Base-by-base conservation (phyloP, 305 asterid species). In the Rubia tinctorum region DNA sequence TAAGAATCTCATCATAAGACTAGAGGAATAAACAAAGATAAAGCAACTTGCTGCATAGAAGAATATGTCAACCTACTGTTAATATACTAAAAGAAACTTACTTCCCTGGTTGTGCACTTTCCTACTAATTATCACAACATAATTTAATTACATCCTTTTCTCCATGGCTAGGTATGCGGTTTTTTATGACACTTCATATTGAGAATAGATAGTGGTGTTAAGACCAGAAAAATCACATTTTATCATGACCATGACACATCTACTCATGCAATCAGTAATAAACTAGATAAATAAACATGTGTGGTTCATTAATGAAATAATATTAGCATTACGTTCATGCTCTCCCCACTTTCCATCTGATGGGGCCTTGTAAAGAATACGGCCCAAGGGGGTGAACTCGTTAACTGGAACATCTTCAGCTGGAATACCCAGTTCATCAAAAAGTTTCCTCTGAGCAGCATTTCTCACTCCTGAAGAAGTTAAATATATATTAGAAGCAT, bases 281-380 rank as follows among this genome's bases (percentile, higher is more conserved):
- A 43, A 56, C 6, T 0, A 45, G 61, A 67, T 6, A 7, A 65
- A 34, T 23, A 75, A 42, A n/a, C 67, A 59, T 49, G 14, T 49
- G 14, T 22, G 18, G 18, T 55, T 56, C 39, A 60, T 59, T 9
- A 58, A 65, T 7, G 3, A 69, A n/a, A 7, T 1, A n/a, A 7
- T 1, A 22, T 11, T 40, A 42, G 56, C 40, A 55, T 88, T 86
- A 94, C 99, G 77, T 85, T 94, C 99, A 69, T 94, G 97, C 81
- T 94, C 99, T 83, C 99, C 99, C 99, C 99, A 94, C 82, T 88
- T 91, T 64, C 99, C 99, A 71, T 94, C 99, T 5, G 99, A 94
- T 39, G 97, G 99, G 61, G 99, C 99, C 81, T 91, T 91, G 86
- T 94, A 94, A 56, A 91, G 91, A 42, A 94, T 94, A 65, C 99